Percentiles rank a stretch among this genome's conserved stretches.
Evolutionary conservation across 2,329 filamentous ascomycete genomes (phyloP).

Genomic region (Epichloe elymi): DNA sequence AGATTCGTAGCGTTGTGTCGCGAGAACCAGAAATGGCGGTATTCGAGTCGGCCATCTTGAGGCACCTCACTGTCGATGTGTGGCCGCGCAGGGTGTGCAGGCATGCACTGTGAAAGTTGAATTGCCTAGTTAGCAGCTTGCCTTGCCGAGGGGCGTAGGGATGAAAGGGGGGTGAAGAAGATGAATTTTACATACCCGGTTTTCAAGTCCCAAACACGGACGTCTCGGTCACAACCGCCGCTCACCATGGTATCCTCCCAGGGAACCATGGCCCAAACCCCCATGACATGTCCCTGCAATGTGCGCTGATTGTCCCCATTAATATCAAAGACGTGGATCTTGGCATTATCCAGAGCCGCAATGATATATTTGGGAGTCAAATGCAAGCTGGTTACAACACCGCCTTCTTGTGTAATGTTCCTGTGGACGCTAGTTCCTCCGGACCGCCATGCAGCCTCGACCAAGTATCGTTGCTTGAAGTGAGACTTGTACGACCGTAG

Average conservation of each 20-base stretch:
- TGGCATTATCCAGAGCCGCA: slow-evolving; percentile 92
- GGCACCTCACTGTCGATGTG: slow-evolving; percentile 88
- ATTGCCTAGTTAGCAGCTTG: background rate
- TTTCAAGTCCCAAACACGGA: slow-evolving; percentile 90
- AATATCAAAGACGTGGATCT: slow-evolving; percentile 95
- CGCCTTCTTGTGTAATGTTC: slow-evolving; percentile 91
- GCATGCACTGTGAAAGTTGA: slow-evolving; percentile 39
- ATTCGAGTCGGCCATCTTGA: slow-evolving; percentile 92
- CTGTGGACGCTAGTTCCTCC: slow-evolving; percentile 73
- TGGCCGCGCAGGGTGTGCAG: slow-evolving; percentile 81
- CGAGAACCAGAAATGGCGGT: slow-evolving; percentile 94
- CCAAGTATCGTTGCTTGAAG: slow-evolving; percentile 94
- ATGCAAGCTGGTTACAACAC: slow-evolving; percentile 91
- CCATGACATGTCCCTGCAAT: slow-evolving; percentile 93
- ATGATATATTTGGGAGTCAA: slow-evolving; percentile 94
- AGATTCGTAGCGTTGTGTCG: slow-evolving; percentile 87
- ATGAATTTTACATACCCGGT: slow-evolving; percentile 54
- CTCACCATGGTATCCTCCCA: slow-evolving; percentile 93
- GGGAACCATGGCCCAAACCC: slow-evolving; percentile 96
- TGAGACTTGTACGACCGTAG: slow-evolving; percentile 85
- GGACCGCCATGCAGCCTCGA: slow-evolving; percentile 91
- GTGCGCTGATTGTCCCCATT: slow-evolving; percentile 80
- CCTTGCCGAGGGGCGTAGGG: background rate
- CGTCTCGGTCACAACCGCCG: slow-evolving; percentile 91
- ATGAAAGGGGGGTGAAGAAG: background rate